Evolutionary conservation across 129 eudicot species (phyloP), one percentile per base, ranked within the genome.

Genomic region (Heracleum sosnowskyi): DNA sequence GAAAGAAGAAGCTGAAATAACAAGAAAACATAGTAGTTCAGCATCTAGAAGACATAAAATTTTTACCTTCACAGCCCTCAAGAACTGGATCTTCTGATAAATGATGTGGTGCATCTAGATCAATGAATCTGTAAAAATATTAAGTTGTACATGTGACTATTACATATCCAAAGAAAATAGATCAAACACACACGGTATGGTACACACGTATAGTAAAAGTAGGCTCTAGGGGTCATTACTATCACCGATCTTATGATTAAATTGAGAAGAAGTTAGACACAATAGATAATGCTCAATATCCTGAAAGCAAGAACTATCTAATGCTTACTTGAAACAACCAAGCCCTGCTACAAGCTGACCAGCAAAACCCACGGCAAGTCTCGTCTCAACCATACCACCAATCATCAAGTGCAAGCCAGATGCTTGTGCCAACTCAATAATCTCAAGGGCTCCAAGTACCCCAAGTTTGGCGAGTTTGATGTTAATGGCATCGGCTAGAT

Each of bases 291-390:
- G 28, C 22, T 53, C 0, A 6, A 20, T 22, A 13, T 66, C n/a
- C 40, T 29, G 41, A 18, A 13, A 45, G 13, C 49, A 45, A 45
- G 3, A 45, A 3, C 49, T 44, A 1, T 11, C 49, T 45, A 45
- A 36, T 2, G 39, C 18, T 90, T 82, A 93, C 97, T 88, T 91
- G 89, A 93, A 89, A 79, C 90, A 89, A 10, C 97, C 98, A 35
- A 93, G 86, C 46, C 97, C 98, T 73, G 98, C 98, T 20, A 96
- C 98, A 74, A 93, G 93, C 80, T 93, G 92, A 64, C 91, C 98
- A 29, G 98, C 92, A 84, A 93, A 93, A 76, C 98, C 97, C 97
- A 89, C 91, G 53, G 98, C 97, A 49, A 93, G 89, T 79, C 97
- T 85, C 24, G 97, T 93, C 85, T 93, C 98, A 73, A 91, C 98